Percentiles rank a stretch among this genome's conserved stretches.
Conservation (phyloP, 148 eudicot genomes). For the Amaranthus cruentus region DNA sequence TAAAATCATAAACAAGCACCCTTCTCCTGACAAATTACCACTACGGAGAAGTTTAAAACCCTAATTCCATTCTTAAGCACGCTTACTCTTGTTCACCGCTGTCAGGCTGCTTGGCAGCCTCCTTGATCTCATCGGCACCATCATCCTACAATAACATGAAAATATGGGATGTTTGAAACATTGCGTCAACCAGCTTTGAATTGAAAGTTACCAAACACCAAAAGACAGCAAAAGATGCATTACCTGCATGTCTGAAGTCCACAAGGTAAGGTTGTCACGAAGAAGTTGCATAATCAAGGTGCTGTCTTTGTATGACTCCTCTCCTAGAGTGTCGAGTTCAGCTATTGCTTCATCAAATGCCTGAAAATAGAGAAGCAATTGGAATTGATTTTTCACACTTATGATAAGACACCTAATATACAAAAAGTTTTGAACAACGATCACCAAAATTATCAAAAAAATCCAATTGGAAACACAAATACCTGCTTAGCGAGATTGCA, state of each 20-base stretch:
- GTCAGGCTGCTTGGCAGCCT: constrained; percentile 46
- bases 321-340: constrained; percentile 65
- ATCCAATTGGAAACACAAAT: not conserved
- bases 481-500: constrained; percentile 77
- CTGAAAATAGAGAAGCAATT: constrained; percentile 15
- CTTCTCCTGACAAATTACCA: constrained; percentile 35
- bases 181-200: not conserved
- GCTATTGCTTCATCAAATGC: constrained; percentile 78
- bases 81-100: constrained; percentile 42
- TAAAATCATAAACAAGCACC: constrained; percentile 33
- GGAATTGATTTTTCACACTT: no score
- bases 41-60: constrained; percentile 32
- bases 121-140: constrained; percentile 58
- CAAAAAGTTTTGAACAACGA: no score
- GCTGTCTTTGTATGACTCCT: constrained; percentile 75
- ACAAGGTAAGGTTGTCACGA: constrained; percentile 63
- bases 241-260: constrained; percentile 84
- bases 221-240: constrained; percentile 10
- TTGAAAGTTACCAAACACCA: not conserved
- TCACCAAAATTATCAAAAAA: no score
- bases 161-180: not conserved
- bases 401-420: no score
- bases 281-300: constrained; percentile 76
- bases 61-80: constrained; percentile 18
- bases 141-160: constrained; percentile 48